These are phyloP conservation scores for Kodamaea restingae DNA, from an alignment of 805 yeast genomes.

Conservation along the genomic window DNA sequence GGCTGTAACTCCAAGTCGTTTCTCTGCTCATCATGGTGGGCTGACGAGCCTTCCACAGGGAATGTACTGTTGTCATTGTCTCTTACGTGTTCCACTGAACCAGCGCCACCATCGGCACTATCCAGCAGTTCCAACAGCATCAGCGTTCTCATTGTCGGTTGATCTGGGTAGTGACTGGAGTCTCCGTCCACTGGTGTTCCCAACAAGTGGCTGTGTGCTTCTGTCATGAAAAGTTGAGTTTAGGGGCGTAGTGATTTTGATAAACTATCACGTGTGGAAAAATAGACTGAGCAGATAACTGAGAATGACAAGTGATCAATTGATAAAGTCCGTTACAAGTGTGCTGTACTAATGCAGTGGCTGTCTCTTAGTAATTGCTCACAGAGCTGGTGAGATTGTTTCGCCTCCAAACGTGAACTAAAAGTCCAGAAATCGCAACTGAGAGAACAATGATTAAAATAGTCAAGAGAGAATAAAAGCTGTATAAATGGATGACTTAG, in stretches of 20 bases:
- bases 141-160: constrained; percentile 3
- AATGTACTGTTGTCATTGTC: constrained; percentile 18
- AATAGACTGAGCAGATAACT: no score
- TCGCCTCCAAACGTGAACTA: no score
- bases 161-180: constrained; percentile 3
- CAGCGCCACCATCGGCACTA: neutral
- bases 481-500: no score
- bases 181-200: neutral
- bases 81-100: constrained; percentile 11
- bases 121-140: constrained; percentile 6
- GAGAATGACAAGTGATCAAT: no score
- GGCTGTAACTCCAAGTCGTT: constrained; percentile 30
- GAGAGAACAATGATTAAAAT: no score
- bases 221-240: neutral
- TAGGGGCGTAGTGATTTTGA: neutral
- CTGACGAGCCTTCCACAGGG: constrained; percentile 19
- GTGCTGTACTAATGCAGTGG: no score
- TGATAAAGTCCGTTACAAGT: no score
- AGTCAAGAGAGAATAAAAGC: no score
- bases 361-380: no score
- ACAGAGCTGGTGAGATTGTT: no score
- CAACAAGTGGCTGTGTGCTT: neutral
- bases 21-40: constrained; percentile 7
- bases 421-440: no score
- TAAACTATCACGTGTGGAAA: no score